Conservation (phyloP, 2,329 filamentous ascomycete genomes). For the Cercospora zeae-maydis region DNA sequence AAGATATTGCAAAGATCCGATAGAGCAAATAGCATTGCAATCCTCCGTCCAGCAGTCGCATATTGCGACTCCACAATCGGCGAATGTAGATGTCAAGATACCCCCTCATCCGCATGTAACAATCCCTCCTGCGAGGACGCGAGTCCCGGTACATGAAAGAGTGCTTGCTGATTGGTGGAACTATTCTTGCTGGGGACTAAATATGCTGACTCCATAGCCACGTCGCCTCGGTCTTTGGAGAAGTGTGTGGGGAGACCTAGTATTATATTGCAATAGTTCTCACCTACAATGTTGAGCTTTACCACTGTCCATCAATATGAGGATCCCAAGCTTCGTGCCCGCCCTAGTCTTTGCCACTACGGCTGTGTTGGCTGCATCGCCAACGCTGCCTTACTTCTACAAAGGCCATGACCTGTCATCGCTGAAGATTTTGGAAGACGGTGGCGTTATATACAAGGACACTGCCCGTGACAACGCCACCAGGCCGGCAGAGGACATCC, state of each 20-base stretch:
- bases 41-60: background rate
- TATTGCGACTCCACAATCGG: background rate
- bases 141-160: background rate
- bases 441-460: constrained; percentile 40
- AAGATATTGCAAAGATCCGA: background rate
- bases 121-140: background rate
- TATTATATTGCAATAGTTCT: background rate
- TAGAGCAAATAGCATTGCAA: background rate
- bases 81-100: background rate
- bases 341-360: background rate
- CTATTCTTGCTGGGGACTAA: background rate
- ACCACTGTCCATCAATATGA: background rate
- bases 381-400: constrained; percentile 32
- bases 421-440: constrained; percentile 37
- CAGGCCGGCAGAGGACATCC: constrained; percentile 36
- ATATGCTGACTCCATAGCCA: background rate
- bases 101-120: background rate
- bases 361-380: background rate
- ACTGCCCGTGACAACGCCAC: constrained; percentile 38
- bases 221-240: background rate
- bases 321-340: background rate
- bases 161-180: background rate
- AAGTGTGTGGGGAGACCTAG: background rate
- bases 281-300: background rate
- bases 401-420: constrained; percentile 43